These are phyloP conservation scores for Linnemannia elongata DNA, from an alignment of 192 early-diverging fungal genomes.

Conservation along the genomic window DNA sequence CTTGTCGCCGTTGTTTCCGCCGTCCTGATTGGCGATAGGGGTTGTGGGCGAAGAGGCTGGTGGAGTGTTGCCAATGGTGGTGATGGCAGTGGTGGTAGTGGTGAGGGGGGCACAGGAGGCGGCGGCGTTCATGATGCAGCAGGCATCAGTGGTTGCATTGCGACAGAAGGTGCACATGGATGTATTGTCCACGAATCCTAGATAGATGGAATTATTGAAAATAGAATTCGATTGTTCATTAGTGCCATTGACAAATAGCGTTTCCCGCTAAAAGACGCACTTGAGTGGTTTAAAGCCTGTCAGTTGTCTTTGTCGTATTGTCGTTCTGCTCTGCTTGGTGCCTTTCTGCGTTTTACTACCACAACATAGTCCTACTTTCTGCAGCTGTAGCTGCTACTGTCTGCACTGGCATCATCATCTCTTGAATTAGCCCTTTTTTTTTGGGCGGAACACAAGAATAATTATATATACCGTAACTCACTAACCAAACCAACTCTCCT, in stretches of 20 bases:
- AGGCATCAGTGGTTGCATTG: constrained; percentile 1
- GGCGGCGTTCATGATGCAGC: constrained; percentile 14
- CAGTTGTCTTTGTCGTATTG: not conserved
- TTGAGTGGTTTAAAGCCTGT: not conserved
- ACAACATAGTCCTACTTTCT: too few species aligned
- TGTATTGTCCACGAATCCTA: constrained; percentile 17
- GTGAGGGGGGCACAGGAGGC: not conserved
- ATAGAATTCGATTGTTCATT: constrained; percentile 5
- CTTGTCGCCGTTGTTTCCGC: not conserved
- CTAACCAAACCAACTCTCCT: too few species aligned
- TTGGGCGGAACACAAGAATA: not conserved
- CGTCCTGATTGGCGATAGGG: not conserved
- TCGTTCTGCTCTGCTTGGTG: too few species aligned
- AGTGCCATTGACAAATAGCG: not conserved
- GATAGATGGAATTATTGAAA: not conserved
- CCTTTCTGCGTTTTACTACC: too few species aligned
- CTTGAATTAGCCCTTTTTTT: not conserved
- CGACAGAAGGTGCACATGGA: constrained; percentile 36
- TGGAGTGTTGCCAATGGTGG: not conserved
- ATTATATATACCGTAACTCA: not conserved
- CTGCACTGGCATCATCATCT: not conserved
- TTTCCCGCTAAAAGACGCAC: not conserved
- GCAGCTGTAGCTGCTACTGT: not conserved
- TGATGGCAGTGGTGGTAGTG: not conserved
- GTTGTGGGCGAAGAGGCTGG: constrained; percentile 16